Evolutionary conservation across 208 protist genomes (phyloP).

Genomic region (Trypanosoma congolense): DNA sequence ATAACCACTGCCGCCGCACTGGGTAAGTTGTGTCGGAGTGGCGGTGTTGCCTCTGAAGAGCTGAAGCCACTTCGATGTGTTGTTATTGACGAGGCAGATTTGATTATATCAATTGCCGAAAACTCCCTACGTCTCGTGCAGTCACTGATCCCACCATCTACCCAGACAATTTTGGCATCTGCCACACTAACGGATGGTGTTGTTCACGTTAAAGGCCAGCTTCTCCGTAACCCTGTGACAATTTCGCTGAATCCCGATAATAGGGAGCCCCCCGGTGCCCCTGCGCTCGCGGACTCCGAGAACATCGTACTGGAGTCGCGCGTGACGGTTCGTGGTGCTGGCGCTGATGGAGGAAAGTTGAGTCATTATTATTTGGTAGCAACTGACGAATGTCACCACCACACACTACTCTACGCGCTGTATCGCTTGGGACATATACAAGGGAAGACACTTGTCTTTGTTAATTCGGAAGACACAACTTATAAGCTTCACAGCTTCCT

Average conservation of each 20-base stretch:
- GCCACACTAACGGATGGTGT: conserved; percentile 93
- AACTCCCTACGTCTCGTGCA: conserved; percentile 85
- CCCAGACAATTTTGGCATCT: conserved; percentile 94
- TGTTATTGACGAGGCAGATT: conserved; percentile 96
- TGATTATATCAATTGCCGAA: conserved; percentile 93
- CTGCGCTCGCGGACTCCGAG: conserved; percentile 4
- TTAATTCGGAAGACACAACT: conserved; percentile 90
- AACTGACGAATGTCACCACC: conserved; percentile 88
- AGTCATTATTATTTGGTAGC: conserved; percentile 87
- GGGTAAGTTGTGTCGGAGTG: conserved; percentile 51
- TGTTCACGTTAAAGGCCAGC: conserved; percentile 86
- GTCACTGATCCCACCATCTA: conserved; percentile 71
- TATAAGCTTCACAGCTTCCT: conserved; percentile 96
- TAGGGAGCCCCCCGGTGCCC: conserved; percentile 31
- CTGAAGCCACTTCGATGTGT: conserved; percentile 68
- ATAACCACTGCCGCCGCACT: conserved; percentile 81
- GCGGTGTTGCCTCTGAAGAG: conserved; percentile 47
- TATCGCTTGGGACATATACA: conserved; percentile 90
- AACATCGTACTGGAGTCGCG: conserved; percentile 67
- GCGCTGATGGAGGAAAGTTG: conserved; percentile 39
- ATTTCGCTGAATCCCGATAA: conserved; percentile 82
- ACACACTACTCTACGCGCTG: conserved; percentile 93
- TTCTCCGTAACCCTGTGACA: conserved; percentile 92
- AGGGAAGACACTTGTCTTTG: conserved; percentile 96
- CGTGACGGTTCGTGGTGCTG: conserved; percentile 38